Evolutionary conservation across 2,329 filamentous ascomycete genomes (phyloP).

Genomic region (Calonectria fujianensis): DNA sequence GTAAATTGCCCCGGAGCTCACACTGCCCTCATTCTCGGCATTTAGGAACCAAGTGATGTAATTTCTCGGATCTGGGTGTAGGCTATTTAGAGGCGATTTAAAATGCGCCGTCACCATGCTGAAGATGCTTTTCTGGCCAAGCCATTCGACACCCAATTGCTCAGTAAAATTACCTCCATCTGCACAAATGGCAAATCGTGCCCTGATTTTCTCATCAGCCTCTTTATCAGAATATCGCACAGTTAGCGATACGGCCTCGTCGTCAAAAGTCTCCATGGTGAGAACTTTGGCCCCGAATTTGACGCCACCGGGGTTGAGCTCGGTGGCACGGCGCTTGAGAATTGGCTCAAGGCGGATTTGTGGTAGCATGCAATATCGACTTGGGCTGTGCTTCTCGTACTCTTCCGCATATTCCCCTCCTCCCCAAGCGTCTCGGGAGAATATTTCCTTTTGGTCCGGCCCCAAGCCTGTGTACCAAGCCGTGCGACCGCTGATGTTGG

Average conservation of each 20-base stretch:
- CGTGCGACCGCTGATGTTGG: not conserved
- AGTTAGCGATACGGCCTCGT: not conserved
- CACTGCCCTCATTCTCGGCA: slow-evolving; percentile 24
- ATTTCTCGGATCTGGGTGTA: slow-evolving; percentile 22
- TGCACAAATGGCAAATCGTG: slow-evolving; percentile 30
- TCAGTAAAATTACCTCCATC: slow-evolving; percentile 22
- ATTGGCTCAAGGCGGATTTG: slow-evolving; percentile 30
- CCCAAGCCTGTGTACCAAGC: slow-evolving; percentile 29
- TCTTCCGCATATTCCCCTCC: slow-evolving; percentile 13
- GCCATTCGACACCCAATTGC: slow-evolving; percentile 22
- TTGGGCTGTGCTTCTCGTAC: slow-evolving; percentile 22
- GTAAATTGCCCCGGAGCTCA: slow-evolving; percentile 29
- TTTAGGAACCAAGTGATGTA: slow-evolving; percentile 29
- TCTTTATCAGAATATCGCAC: not conserved
- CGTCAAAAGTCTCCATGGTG: not conserved
- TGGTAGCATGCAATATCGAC: slow-evolving; percentile 21
- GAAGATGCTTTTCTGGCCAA: slow-evolving; percentile 26
- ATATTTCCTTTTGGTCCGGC: slow-evolving; percentile 19
- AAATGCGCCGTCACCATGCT: slow-evolving; percentile 33
- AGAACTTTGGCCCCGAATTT: slow-evolving; percentile 9
- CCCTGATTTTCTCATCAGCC: not conserved
- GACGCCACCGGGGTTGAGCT: slow-evolving; percentile 25
- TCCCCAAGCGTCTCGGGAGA: slow-evolving; percentile 31
- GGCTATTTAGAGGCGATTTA: not conserved
- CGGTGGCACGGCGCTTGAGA: slow-evolving; percentile 17